A percentile compares a stretch with the other conserved stretches of the same genome.
These are phyloP conservation scores for Tylopilus subfusipes DNA, from an alignment of 768 basidiomycete genomes.

Conservation along the genomic window DNA sequence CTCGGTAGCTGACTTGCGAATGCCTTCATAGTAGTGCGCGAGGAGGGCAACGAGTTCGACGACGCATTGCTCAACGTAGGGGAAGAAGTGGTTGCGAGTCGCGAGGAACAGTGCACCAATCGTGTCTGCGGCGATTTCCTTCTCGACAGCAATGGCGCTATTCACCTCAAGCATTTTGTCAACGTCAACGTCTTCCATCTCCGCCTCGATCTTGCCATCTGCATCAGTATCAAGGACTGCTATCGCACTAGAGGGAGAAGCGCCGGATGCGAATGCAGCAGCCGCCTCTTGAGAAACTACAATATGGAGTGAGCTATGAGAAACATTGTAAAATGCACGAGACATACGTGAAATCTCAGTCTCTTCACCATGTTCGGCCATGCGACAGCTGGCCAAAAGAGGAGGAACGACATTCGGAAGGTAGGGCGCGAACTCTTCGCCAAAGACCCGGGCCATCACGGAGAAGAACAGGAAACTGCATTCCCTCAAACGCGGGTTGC, in stretches of 20 bases:
- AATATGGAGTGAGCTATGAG: conserved; percentile 3
- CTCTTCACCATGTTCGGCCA: conserved; percentile 75
- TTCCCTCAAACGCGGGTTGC: conserved; percentile 84
- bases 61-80: conserved; percentile 81
- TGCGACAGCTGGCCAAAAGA: conserved; percentile 76
- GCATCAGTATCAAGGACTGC: conserved; percentile 51
- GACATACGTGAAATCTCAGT: conserved; percentile 40
- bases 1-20: conserved; percentile 88
- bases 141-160: conserved; percentile 96
- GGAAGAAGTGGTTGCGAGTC: conserved; percentile 81
- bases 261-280: conserved; percentile 69
- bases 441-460: conserved; percentile 96
- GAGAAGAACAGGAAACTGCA: conserved; percentile 98
- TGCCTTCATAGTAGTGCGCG: conserved; percentile 95
- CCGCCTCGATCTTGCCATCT: conserved; percentile 56
- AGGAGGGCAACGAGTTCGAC: conserved; percentile 76
- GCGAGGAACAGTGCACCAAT: conserved; percentile 87
- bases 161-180: conserved; percentile 91
- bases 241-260: conserved; percentile 69
- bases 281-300: conserved; percentile 50
- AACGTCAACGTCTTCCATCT: conserved; percentile 75
- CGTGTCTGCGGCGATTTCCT: conserved; percentile 97
- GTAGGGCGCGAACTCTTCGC: conserved; percentile 88
- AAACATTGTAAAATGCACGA: neutral
- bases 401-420: conserved; percentile 83